Base-by-base conservation (phyloP, 495 filamentous ascomycete species). In the Lophiostoma macrostomum region DNA sequence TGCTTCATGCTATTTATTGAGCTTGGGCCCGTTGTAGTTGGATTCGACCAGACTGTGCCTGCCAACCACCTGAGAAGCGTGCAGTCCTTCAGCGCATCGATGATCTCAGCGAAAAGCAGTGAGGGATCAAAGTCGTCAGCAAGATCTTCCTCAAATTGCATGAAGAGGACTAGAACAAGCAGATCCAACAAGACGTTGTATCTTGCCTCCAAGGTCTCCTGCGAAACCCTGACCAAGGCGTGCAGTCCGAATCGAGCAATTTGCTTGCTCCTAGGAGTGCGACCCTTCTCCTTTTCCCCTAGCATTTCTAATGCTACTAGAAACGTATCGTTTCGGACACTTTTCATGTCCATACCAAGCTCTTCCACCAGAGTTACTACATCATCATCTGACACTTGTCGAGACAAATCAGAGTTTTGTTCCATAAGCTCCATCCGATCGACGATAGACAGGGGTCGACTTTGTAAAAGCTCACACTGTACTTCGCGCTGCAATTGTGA, bases 41-140 rank as follows among this genome's bases (percentile, higher is more conserved):
- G 53, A 32, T 46, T 44, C 18, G 60, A 51, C 55, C 55, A 60
- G 10, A 23, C 46, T 13, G 38, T 60, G 44, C 45, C 48, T 2
- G 82, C 79, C 56, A 97, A 78, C 91, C 91, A 99, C 52, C 71
- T 72, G 64, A 96, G 74, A 54, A 96, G 76, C 45, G 88, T 82
- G 55, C 88, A 82, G 61, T 90, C 80, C 29, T 80, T 77, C 13
- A 97, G 74, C 43, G 82, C 74, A 28, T 74, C 69, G 4, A 94
- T 67, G 8, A 96, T 66, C 8, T 79, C 78, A 24, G 73, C 71
- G 63, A 85, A 97, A 0, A 95, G 68, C 4, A 75, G 69, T 16
- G 80, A 76, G 19, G 85, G 76, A 56, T 90, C 80, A 50, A 91
- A 85, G 12, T 73, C 70, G n/a, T 80, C 76, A 1, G 82, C 78